phyloP scores from a whole-genome alignment of 768 basidiomycete genomes.

The Termitomyces sp. region DNA sequence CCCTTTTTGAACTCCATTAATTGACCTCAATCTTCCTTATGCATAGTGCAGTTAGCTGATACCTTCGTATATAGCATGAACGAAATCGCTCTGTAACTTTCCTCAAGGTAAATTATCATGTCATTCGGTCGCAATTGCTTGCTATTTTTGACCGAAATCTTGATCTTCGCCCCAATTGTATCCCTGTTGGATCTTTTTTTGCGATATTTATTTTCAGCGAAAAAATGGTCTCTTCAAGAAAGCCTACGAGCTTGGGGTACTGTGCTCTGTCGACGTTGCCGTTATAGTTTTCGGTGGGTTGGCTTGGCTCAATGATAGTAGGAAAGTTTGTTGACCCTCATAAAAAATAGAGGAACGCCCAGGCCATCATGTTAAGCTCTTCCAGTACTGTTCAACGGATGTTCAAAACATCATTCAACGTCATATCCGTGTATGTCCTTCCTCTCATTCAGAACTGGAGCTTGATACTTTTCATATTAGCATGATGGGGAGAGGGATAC shows the following conservation, averaged over 20 bases:
- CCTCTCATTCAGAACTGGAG: slow-evolving; percentile 7
- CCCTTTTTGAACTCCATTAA: slow-evolving; percentile 10
- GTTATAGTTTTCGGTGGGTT: slow-evolving; percentile 72
- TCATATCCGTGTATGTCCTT: slow-evolving; percentile 42
- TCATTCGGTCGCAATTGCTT: slow-evolving; percentile 23
- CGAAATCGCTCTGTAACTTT: slow-evolving; percentile 90
- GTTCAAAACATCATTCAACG: slow-evolving; percentile 67
- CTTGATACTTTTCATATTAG: slow-evolving; percentile 18
- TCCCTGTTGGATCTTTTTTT: slow-evolving; percentile 18
- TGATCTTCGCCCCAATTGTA: slow-evolving; percentile 28
- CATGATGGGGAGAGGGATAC: slow-evolving; percentile 48
- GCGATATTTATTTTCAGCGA: slow-evolving; percentile 42
- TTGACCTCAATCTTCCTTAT: slow-evolving; percentile 9
- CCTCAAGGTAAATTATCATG: slow-evolving; percentile 56
- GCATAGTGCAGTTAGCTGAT: neutral
- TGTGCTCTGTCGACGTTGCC: slow-evolving; percentile 85
- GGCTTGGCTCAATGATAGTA: neutral
- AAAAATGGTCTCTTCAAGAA: slow-evolving; percentile 92
- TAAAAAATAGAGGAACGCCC: slow-evolving; percentile 61
- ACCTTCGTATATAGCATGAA: slow-evolving; percentile 64
- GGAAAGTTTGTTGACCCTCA: slow-evolving; percentile 21
- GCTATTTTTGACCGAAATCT: slow-evolving; percentile 59
- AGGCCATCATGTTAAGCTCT: slow-evolving; percentile 76
- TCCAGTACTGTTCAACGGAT: slow-evolving; percentile 75
- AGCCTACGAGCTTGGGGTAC: slow-evolving; percentile 84